These are phyloP conservation scores for Xylaria hypoxylon DNA, from an alignment of 2,329 filamentous ascomycete species.

Conservation along the genomic window DNA sequence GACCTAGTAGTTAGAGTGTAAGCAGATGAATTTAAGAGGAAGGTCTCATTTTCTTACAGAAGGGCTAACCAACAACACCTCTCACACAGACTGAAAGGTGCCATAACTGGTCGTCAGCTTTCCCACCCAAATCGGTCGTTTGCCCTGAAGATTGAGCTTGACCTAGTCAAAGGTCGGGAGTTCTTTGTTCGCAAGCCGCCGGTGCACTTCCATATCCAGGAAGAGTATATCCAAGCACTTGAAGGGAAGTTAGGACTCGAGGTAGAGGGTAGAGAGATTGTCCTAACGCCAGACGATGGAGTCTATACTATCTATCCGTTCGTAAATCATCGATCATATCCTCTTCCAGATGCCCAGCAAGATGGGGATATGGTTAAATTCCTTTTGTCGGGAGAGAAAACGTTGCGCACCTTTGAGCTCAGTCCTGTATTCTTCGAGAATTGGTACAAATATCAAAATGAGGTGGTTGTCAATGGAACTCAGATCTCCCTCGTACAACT, in stretches of 20 bases:
- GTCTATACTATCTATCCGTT: constrained; percentile 19
- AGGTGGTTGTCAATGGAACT: background rate
- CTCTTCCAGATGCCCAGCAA: background rate
- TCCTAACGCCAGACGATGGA: constrained; percentile 10
- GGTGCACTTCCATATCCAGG: constrained; percentile 40
- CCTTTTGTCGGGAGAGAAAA: constrained; percentile 32
- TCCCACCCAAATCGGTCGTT: too few species aligned
- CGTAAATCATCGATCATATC: constrained; percentile 32
- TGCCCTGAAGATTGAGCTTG: too few species aligned
- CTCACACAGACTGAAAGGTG: too few species aligned
- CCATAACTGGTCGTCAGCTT: too few species aligned
- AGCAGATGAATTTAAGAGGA: too few species aligned
- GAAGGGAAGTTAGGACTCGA: constrained; percentile 33
- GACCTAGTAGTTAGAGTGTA: too few species aligned
- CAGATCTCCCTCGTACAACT: constrained; percentile 36
- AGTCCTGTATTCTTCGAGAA: constrained; percentile 40
- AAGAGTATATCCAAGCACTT: constrained; percentile 36
- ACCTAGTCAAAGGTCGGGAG: too few species aligned
- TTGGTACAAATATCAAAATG: constrained; percentile 43
- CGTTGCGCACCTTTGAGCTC: constrained; percentile 13
- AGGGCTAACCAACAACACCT: too few species aligned
- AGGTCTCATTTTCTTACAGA: too few species aligned
- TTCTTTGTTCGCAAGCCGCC: constrained; percentile 6
- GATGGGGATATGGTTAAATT: constrained; percentile 7
- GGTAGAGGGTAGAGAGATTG: constrained; percentile 30